Evolutionary conservation across 306 rosid genomes (phyloP).

Genomic region (Hylodesmum podocarpum): DNA sequence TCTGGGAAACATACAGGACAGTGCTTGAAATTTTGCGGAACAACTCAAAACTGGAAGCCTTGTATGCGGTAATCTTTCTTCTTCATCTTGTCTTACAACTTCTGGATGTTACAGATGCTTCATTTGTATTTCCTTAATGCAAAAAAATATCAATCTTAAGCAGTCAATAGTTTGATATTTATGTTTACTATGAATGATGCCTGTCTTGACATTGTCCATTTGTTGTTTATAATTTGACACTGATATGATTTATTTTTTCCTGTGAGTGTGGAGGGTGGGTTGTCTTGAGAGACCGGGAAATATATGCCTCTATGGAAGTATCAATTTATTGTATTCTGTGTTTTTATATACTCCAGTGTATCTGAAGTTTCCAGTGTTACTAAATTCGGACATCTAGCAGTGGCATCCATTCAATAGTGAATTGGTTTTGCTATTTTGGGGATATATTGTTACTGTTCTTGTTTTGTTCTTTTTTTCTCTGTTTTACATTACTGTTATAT

Average conservation of each 20-base stretch:
- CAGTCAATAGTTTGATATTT: not conserved
- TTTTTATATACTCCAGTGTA: not conserved
- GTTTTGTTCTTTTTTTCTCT: not conserved
- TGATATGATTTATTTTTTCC: not conserved
- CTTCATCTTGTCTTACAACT: not conserved
- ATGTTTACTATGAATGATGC: not conserved
- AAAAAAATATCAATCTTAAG: not conserved
- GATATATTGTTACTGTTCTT: not conserved
- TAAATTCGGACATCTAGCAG: not conserved
- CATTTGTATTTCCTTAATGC: not conserved
- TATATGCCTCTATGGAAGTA: not conserved
- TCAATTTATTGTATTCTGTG: not conserved
- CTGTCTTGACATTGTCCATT: not conserved
- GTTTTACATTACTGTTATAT: not conserved
- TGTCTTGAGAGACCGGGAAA: not conserved
- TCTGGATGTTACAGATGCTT: not conserved
- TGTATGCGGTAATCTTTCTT: slow-evolving; percentile 72
- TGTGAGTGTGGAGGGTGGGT: not conserved
- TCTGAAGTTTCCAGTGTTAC: not conserved
- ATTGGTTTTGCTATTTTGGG: not conserved
- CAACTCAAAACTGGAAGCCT: slow-evolving; percentile 92
- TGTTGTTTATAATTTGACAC: not conserved
- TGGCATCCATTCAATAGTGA: not conserved
- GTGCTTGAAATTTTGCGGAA: slow-evolving; percentile 95
- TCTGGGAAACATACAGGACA: slow-evolving; percentile 97